Evolutionary conservation across 257 asterid genomes (phyloP).

Genomic region (Solanum dulcamara): DNA sequence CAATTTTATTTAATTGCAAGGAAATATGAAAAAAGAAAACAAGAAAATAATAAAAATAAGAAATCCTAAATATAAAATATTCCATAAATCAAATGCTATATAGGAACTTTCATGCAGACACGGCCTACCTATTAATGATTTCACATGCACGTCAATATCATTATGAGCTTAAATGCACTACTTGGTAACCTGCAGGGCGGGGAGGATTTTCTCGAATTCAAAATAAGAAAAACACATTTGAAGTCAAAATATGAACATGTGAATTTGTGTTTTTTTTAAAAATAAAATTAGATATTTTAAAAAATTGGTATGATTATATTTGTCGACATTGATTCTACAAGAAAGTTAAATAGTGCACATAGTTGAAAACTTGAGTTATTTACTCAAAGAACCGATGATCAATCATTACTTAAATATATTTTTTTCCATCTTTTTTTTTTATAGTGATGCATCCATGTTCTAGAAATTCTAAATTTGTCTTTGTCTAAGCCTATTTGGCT

Average conservation of each 20-base stretch:
- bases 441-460: too few relatives aligned
- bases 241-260: background rate
- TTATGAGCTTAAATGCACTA: background rate
- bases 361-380: background rate
- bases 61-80: background rate
- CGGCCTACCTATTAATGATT: background rate
- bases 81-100: background rate
- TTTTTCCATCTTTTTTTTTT: too few relatives aligned
- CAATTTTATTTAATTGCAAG: background rate
- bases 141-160: background rate
- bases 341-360: background rate
- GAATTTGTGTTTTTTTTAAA: too few relatives aligned
- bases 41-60: background rate
- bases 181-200: rapidly evolving
- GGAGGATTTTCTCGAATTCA: background rate
- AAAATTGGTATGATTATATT: background rate
- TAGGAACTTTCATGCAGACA: background rate
- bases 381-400: background rate
- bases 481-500: too few relatives aligned
- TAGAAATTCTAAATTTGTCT: too few relatives aligned
- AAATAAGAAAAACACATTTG: too few relatives aligned
- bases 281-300: too few relatives aligned
- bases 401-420: too few relatives aligned
- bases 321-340: background rate
- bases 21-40: background rate